Percentiles rank a stretch among this genome's conserved stretches.
Conservation (phyloP, 2,329 filamentous ascomycete genomes). For the Eurotiales sp. region DNA sequence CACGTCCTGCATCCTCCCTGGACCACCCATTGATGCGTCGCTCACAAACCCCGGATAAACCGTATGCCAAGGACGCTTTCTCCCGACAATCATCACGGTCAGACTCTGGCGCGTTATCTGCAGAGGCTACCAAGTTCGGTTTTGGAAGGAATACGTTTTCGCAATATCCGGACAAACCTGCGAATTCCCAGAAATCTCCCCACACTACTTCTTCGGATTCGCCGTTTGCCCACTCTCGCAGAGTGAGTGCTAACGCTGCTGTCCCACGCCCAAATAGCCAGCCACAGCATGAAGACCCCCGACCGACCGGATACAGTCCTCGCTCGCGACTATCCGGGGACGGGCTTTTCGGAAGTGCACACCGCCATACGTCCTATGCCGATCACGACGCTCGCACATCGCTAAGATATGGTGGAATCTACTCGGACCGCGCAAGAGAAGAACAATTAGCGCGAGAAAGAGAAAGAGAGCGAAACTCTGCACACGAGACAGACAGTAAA, state of each 20-base stretch:
- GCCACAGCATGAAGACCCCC: conserved; percentile 35
- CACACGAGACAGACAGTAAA: conserved; percentile 30
- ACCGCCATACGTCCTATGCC: conserved; percentile 27
- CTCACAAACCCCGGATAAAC: conserved; percentile 70
- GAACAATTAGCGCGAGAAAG: conserved; percentile 31
- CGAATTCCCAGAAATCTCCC: conserved; percentile 31
- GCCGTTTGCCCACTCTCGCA: conserved; percentile 32
- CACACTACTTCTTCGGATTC: conserved; percentile 33
- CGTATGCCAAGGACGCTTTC: conserved; percentile 47
- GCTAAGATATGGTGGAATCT: conserved; percentile 29
- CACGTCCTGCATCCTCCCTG: conserved; percentile 43
- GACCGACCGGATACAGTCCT: conserved; percentile 34
- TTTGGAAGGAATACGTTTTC: conserved; percentile 28
- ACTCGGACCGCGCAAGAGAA: conserved; percentile 33
- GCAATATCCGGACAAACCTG: conserved; percentile 34
- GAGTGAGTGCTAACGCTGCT: conserved; percentile 43
- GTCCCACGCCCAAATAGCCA: conserved; percentile 42
- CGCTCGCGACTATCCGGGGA: conserved; percentile 26
- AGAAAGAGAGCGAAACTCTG: conserved; percentile 30
- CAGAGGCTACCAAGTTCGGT: conserved; percentile 32
- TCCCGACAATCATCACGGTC: conserved; percentile 36
- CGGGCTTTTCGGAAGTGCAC: conserved; percentile 22
- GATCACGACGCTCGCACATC: conserved; percentile 30
- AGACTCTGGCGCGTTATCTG: conserved; percentile 30
- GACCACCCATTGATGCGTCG: conserved; percentile 63